Percentiles rank a stretch among this genome's conserved stretches.
Conservation (phyloP, 805 yeast genomes). For the Saccharomycopsis sp. region DNA sequence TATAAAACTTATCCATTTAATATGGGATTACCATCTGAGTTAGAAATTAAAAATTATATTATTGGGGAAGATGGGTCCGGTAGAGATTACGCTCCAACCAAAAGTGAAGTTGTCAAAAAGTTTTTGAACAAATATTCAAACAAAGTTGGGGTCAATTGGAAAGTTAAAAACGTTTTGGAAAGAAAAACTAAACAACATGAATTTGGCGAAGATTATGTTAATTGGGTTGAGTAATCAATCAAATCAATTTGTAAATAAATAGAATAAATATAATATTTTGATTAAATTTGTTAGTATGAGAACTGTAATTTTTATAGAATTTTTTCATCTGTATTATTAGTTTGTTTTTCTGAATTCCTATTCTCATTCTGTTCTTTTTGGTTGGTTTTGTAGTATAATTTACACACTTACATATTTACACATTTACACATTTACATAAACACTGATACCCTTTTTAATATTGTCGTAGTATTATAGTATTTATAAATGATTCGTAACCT, state of each 20-base stretch:
- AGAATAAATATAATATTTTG: not conserved
- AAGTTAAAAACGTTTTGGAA: slow-evolving; percentile 48
- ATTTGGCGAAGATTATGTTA: slow-evolving; percentile 14
- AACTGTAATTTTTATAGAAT: too few relatives aligned
- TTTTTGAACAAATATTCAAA: slow-evolving; percentile 41
- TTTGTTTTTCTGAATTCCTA: too few relatives aligned
- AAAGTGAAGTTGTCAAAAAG: slow-evolving; percentile 52
- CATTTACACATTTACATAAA: too few relatives aligned
- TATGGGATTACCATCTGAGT: slow-evolving; percentile 74
- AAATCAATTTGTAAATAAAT: not conserved
- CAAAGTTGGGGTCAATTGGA: slow-evolving; percentile 50
- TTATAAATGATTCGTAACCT: too few relatives aligned
- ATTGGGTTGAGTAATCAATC: slow-evolving; percentile 9
- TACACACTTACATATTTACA: too few relatives aligned
- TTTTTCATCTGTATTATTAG: too few relatives aligned
- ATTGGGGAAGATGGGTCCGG: slow-evolving; percentile 59
- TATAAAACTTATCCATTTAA: slow-evolving; percentile 40
- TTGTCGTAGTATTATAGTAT: too few relatives aligned
- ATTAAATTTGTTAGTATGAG: too few relatives aligned
- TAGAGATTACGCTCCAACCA: slow-evolving; percentile 59
- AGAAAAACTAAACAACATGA: slow-evolving; percentile 18
- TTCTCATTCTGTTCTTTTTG: too few relatives aligned
- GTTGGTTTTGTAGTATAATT: too few relatives aligned
- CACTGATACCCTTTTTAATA: too few relatives aligned
- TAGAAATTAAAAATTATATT: slow-evolving; percentile 52